A percentile compares a stretch with the other conserved stretches of the same genome.
Evolutionary conservation across 306 rosid genomes (phyloP).

Genomic region (Quercus suber): DNA sequence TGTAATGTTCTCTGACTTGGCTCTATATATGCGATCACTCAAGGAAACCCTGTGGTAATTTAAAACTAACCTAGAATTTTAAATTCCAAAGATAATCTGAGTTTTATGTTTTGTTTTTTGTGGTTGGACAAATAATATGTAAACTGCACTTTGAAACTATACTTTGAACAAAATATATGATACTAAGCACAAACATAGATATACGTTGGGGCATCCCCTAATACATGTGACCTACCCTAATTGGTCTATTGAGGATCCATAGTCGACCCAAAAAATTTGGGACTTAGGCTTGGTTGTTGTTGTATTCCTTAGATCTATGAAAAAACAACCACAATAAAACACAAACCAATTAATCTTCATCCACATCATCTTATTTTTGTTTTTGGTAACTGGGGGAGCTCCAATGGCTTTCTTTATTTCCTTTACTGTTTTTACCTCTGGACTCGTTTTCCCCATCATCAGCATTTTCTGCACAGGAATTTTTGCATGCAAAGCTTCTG

Average conservation of each 20-base stretch:
- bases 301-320: background rate
- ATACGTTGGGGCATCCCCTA: too few species aligned
- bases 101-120: too few species aligned
- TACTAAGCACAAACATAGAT: too few species aligned
- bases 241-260: too few species aligned
- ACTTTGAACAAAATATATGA: background rate
- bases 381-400: background rate
- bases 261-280: too few species aligned
- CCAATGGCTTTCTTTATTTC: too few species aligned
- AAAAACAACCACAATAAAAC: background rate
- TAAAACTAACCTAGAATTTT: background rate
- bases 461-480: too few species aligned
- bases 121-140: too few species aligned
- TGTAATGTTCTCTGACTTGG: background rate
- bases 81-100: too few species aligned
- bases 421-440: background rate
- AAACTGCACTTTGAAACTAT: background rate
- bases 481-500: background rate
- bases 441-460: background rate
- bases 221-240: too few species aligned
- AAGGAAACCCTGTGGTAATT: background rate
- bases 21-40: background rate
- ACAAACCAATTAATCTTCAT: background rate
- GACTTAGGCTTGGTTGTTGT: background rate
- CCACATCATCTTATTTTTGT: background rate